Base-by-base conservation (phyloP, 2,329 filamentous ascomycete genomes). In the Fusarium burgessii region DNA sequence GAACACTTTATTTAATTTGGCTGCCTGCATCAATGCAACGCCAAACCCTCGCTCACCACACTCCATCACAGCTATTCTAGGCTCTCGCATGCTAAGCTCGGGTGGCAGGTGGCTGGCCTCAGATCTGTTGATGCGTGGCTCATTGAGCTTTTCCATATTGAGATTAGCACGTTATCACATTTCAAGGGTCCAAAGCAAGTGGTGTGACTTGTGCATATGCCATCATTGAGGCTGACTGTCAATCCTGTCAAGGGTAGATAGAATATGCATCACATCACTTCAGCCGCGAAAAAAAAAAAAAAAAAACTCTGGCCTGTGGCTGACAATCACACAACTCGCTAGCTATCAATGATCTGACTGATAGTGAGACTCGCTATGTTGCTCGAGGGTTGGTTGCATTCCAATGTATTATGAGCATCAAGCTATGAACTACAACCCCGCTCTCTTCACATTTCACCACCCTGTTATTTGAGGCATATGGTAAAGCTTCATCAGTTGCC, bases 181-280 rank as follows among this genome's bases (percentile, higher is more conserved):
- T 61, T 68, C 63, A 62, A 66, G 72, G 65, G 65, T 69, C 58
- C 47, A 64, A 54, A 47, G 35, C 38, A 55, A 73, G 63, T 76
- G 74, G 67, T 74, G 70, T 63, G 68, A 76, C 74, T 74, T 70
- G 58, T 58, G 71, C 74, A 74, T 75, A 62, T 74, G 42, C 60
- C 69, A 76, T 58, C 58, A 23, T 70, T 23, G 69, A 76, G 73
- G 73, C 73, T 74, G 62, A 71, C 45, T 52, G 54, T 63, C 59
- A 67, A 54, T 46, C 56, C 33, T 55, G 66, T 61, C 73, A 62
- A 71, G 43, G 36, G 40, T 23, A 23, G 23, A 23, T 62, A 40
- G 58, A 51, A 62, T 25, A 62, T 45, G 32, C 33, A 54, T 33
- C 43, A 32, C 58, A 61, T 60, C 36, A 41, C 33, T 52, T 57